phyloP scores from a whole-genome alignment of 2,329 filamentous ascomycete genomes.

The Basipetospora chlamydospora region DNA sequence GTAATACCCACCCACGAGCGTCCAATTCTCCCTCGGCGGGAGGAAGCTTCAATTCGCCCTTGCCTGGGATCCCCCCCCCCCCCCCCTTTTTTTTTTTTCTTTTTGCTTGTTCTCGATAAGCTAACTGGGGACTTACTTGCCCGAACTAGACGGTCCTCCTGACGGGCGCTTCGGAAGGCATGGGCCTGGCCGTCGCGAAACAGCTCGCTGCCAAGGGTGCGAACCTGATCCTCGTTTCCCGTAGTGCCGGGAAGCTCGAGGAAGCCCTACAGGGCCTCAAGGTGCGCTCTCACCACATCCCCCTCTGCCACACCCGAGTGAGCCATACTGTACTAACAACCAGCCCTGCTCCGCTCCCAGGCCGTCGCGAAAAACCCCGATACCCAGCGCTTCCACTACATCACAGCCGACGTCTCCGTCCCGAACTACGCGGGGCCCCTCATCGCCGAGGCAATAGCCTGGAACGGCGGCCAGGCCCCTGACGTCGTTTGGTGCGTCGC shows the following conservation, averaged over 20 bases:
- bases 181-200: slow-evolving; percentile 64
- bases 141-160: slow-evolving; percentile 81
- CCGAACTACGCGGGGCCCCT: slow-evolving; percentile 55
- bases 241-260: slow-evolving; percentile 61
- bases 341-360: slow-evolving; percentile 21
- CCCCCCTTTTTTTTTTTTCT: too few species aligned
- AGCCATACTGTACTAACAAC: too few species aligned
- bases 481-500: slow-evolving; percentile 90
- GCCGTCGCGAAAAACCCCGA: slow-evolving; percentile 48
- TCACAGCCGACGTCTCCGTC: slow-evolving; percentile 67
- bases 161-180: slow-evolving; percentile 84
- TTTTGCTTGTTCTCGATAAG: too few species aligned
- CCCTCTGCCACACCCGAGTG: too few species aligned
- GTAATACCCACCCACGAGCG: slow-evolving; percentile 28
- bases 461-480: slow-evolving; percentile 61
- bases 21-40: background rate
- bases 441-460: slow-evolving; percentile 55
- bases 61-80: too few species aligned
- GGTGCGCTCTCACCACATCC: slow-evolving; percentile 23
- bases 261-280: slow-evolving; percentile 49
- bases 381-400: slow-evolving; percentile 66
- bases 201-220: slow-evolving; percentile 73
- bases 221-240: slow-evolving; percentile 72
- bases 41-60: too few species aligned
- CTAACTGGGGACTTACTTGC: too few species aligned